Conservation (phyloP, 1,284 basidiomycete genomes). For the Coniferiporia weirii region DNA sequence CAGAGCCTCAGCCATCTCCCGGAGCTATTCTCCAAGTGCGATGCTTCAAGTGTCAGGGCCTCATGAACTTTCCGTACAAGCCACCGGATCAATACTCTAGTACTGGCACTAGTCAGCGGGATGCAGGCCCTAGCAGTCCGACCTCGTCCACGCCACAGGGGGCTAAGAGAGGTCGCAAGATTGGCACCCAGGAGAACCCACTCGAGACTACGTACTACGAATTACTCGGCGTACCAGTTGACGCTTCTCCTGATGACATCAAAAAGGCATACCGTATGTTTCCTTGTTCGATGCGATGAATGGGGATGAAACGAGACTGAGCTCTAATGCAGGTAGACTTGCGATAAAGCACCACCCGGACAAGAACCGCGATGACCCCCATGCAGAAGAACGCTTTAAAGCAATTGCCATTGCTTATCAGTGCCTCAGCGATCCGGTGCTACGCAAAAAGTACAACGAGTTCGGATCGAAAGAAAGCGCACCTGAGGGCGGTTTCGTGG, state of each 20-base stretch:
- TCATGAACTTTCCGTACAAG: conserved; percentile 61
- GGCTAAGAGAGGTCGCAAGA: conserved; percentile 52
- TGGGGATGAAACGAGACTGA: not conserved
- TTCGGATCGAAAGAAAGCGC: conserved; percentile 77
- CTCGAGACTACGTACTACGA: conserved; percentile 90
- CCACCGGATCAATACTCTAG: conserved; percentile 41
- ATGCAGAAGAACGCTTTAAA: conserved; percentile 88
- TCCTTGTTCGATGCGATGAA: not conserved
- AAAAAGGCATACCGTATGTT: conserved; percentile 90
- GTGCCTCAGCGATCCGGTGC: conserved; percentile 80
- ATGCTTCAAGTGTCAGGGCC: conserved; percentile 60
- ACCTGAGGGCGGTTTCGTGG: conserved; percentile 69
- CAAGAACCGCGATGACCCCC: conserved; percentile 92
- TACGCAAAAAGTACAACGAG: conserved; percentile 93
- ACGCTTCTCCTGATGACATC: conserved; percentile 79
- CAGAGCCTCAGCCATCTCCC: conserved; percentile 56
- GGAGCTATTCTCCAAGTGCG: conserved; percentile 64
- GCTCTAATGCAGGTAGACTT: conserved; percentile 58
- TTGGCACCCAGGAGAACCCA: conserved; percentile 85
- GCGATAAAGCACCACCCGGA: conserved; percentile 92
- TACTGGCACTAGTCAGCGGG: conserved; percentile 21
- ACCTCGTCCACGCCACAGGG: conserved; percentile 11
- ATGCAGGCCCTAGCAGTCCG: conserved; percentile 23
- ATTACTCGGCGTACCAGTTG: conserved; percentile 68
- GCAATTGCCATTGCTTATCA: conserved; percentile 85